These are phyloP conservation scores for Castanea mollissima DNA, from an alignment of 306 rosid genomes.

Conservation along the genomic window DNA sequence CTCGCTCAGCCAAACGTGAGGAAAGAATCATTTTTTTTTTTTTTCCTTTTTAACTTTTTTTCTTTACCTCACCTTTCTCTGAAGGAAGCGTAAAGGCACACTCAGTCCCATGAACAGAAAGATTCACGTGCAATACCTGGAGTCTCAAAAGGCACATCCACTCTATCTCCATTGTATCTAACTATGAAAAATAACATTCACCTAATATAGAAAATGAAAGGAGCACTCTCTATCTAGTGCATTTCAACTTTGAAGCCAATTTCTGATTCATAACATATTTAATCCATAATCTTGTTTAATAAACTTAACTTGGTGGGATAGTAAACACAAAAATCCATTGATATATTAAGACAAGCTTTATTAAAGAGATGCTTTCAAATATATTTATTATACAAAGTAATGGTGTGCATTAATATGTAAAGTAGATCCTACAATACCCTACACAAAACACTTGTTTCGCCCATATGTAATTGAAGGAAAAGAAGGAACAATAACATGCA, in stretches of 20 bases:
- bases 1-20: conserved; percentile 35
- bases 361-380: not conserved
- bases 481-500: not conserved
- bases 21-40: conserved; percentile 54
- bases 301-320: not conserved
- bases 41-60: conserved; percentile 32
- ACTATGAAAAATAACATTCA: not conserved
- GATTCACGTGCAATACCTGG: not conserved
- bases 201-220: not conserved
- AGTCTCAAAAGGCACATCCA: not conserved
- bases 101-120: conserved; percentile 6
- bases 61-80: conserved; percentile 31
- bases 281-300: not conserved
- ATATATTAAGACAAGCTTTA: not conserved
- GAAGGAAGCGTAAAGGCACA: conserved; percentile 52
- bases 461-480: not conserved
- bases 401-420: not conserved
- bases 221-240: not conserved
- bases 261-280: not conserved
- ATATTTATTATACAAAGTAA: not conserved
- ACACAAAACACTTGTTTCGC: not conserved
- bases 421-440: not conserved
- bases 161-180: not conserved
- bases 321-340: not conserved
- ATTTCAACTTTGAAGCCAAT: not conserved